phyloP scores from a whole-genome alignment of 768 basidiomycete species.

The Mycena haematopus region DNA sequence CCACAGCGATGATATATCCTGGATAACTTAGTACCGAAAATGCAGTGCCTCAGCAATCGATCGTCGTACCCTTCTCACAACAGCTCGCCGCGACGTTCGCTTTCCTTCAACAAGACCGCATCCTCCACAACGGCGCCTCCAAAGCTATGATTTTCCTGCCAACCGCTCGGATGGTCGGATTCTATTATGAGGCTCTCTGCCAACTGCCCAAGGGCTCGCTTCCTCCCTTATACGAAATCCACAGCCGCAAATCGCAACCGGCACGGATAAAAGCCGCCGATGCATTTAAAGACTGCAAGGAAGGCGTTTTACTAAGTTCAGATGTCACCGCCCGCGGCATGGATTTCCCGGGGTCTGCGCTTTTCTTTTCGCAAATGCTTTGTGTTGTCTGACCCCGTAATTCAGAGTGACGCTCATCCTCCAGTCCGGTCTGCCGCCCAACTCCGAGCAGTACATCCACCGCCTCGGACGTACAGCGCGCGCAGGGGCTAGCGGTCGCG shows the following conservation, averaged over 20 bases:
- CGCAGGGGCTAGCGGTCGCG: constrained; percentile 68
- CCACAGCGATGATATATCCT: too few species aligned
- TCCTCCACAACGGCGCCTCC: constrained; percentile 38
- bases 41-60: constrained; percentile 53
- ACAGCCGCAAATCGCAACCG: constrained; percentile 60
- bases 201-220: constrained; percentile 31
- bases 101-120: constrained; percentile 44
- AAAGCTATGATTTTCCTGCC: constrained; percentile 70
- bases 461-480: constrained; percentile 81
- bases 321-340: constrained; percentile 71
- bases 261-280: constrained; percentile 55
- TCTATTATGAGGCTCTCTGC: constrained; percentile 27
- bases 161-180: constrained; percentile 54
- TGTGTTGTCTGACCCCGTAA: not conserved
- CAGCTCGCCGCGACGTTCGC: constrained; percentile 49
- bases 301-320: constrained; percentile 56
- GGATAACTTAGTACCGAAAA: not conserved
- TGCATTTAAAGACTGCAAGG: constrained; percentile 50
- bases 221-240: constrained; percentile 58
- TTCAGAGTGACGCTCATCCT: constrained; percentile 62
- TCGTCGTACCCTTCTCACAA: constrained; percentile 49
- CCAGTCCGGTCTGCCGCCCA: constrained; percentile 70
- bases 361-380: not conserved
- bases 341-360: constrained; percentile 63
- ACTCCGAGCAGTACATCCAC: constrained; percentile 81